phyloP scores from a whole-genome alignment of 2,329 filamentous ascomycete species.

The Torrubiellomyces zombiae region DNA sequence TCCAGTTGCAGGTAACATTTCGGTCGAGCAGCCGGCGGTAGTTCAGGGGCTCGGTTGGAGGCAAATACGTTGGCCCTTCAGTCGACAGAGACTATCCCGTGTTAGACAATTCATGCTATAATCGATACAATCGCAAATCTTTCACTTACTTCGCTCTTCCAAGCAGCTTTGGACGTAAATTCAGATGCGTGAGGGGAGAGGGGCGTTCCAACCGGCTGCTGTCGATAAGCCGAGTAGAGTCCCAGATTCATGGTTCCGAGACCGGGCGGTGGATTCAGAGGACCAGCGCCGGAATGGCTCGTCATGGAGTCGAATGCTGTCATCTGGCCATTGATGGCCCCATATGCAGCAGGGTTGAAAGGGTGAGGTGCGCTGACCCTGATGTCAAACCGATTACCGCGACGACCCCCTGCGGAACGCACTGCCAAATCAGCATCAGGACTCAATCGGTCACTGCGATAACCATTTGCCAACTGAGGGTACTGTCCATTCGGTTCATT shows the following conservation, averaged over 20 bases:
- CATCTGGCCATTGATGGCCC: conserved; percentile 11
- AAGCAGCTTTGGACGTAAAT: conserved; percentile 43
- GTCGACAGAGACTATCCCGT: conserved; percentile 25
- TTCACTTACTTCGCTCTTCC: conserved; percentile 37
- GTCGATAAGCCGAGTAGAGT: conserved; percentile 32
- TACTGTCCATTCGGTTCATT: conserved; percentile 22
- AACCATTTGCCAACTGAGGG: conserved; percentile 21
- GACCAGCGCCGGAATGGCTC: conserved; percentile 15
- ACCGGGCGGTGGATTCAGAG: conserved; percentile 17
- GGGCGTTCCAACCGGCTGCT: conserved; percentile 43
- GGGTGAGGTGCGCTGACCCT: conserved; percentile 21
- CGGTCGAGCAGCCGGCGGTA: conserved; percentile 90
- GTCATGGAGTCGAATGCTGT: conserved; percentile 20
- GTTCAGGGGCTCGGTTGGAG: conserved; percentile 82
- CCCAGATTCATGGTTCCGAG: conserved; percentile 22
- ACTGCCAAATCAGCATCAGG: conserved; percentile 31
- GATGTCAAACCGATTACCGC: conserved; percentile 29
- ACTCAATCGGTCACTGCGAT: conserved; percentile 28
- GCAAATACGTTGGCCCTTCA: conserved; percentile 62
- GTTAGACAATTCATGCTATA: too few species aligned
- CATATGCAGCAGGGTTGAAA: conserved; percentile 17
- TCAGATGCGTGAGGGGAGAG: conserved; percentile 60
- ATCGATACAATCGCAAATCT: background rate
- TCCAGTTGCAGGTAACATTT: conserved; percentile 97
- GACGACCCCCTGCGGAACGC: conserved; percentile 25